A percentile compares a stretch with the other conserved stretches of the same genome.
Conservation (phyloP, 495 filamentous ascomycete genomes). For the Aspergillus incahuasiensis region DNA sequence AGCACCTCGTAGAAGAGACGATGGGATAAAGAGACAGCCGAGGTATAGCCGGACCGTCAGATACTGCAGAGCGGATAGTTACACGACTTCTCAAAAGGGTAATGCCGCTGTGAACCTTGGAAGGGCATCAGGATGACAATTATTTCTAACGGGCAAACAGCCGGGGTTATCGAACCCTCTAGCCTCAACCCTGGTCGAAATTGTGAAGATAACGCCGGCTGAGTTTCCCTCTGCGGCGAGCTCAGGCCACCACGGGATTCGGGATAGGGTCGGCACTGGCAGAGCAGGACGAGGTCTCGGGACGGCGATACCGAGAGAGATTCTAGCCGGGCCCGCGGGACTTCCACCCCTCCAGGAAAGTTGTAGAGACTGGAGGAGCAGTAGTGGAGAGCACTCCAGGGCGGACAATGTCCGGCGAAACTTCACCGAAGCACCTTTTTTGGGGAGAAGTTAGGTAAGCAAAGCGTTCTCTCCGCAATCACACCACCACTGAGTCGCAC, state of each 20-base stretch:
- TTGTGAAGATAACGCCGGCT: slow-evolving; percentile 1
- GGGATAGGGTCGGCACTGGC: slow-evolving; percentile 21
- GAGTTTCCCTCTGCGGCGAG: slow-evolving; percentile 9
- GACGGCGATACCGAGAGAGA: slow-evolving; percentile 23
- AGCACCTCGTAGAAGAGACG: neutral
- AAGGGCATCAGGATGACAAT: neutral
- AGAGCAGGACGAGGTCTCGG: slow-evolving; percentile 11
- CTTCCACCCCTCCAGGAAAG: neutral
- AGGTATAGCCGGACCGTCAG: slow-evolving; percentile 1
- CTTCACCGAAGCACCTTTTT: neutral
- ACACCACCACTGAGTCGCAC: slow-evolving; percentile 3
- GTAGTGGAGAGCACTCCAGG: slow-evolving; percentile 1
- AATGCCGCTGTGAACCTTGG: neutral
- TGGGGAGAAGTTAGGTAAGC: neutral
- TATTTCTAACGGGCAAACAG: neutral
- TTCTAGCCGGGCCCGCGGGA: slow-evolving; percentile 15
- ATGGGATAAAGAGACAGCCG: slow-evolving; percentile 3
- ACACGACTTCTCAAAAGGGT: slow-evolving; percentile 14
- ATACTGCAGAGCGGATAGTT: slow-evolving; percentile 15
- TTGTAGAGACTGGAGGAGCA: slow-evolving; percentile 1
- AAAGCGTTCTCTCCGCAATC: slow-evolving; percentile 16
- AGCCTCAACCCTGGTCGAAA: neutral
- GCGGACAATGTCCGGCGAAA: neutral
- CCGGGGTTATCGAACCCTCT: neutral
- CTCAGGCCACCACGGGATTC: slow-evolving; percentile 26